Evolutionary conservation across 2,329 filamentous ascomycete genomes (phyloP), one percentile per base, ranked within the genome.

Genomic region (Sclerotinia sclerotiorum): DNA sequence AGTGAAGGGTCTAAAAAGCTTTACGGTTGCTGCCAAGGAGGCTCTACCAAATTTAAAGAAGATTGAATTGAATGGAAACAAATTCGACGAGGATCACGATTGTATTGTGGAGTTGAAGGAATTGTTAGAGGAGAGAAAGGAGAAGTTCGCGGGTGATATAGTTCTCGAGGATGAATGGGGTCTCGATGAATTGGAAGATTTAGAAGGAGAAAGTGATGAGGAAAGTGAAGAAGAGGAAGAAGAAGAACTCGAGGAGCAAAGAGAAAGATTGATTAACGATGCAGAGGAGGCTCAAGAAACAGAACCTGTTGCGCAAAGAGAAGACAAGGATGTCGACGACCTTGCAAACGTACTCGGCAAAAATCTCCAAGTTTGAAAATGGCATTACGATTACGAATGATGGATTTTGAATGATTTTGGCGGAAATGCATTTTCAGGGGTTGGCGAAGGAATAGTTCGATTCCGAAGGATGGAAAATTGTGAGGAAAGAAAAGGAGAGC

Each of bases 11-110:
- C 80, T 98, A 62, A 88, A 91, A 77, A 85, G 84, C 3, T 84
- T 99, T 66, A 85, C 89, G 3, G 81, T 85, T 27, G 92, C 91
- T 3, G 88, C 88, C 5, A 87, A 87, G 74, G 82, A 85, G 11
- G 84, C 84, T 2, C 84, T 99, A 11, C 93, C 93, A 1, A 85
- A 86, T 17, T 82, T 99, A 73, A 90, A 90, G 81, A 89, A 94
- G 75, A 87, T 99, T 62, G 95, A 98, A 81, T 82, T 99, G 73
- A 98, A 99, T 78, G 95, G 95, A 63, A 99, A 99, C 83, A 95
- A 93, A 78, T 97, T 99, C 75, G 83, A 86, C 11, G 94, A 97
- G 79, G 93, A 97, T 3, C 93, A 98, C 74, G 83, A 86, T 58
- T 87, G 87, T 39, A 84, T 97, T 54, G 80, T 87, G 70, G 83